A percentile compares a stretch with the other conserved stretches of the same genome.
phyloP scores from a whole-genome alignment of 306 rosid species.

The Mucuna pruriens region DNA sequence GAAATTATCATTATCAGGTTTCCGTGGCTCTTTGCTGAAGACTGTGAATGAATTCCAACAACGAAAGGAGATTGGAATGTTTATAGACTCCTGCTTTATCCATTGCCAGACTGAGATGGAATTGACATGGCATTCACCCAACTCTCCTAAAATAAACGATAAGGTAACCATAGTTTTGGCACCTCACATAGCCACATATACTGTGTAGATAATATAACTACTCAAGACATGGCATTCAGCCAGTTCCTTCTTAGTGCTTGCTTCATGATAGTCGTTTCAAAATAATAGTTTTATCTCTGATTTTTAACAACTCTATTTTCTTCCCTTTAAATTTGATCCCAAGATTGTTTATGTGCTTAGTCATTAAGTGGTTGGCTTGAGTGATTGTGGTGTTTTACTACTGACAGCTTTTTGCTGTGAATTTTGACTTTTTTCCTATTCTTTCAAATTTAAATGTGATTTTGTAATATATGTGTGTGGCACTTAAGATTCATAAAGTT shows the following conservation, averaged over 20 bases:
- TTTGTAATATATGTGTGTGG: constrained; percentile 1
- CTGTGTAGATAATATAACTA: constrained; percentile 2
- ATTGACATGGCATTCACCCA: constrained; percentile 85
- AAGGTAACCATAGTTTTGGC: constrained; percentile 52
- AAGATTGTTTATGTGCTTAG: constrained; percentile 7
- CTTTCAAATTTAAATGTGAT: constrained; percentile 12
- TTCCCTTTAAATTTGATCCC: constrained; percentile 14
- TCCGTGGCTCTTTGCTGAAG: constrained; percentile 76
- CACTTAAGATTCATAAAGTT: background rate
- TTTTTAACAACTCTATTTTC: background rate
- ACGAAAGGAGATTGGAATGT: constrained; percentile 68
- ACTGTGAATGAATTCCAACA: constrained; percentile 66
- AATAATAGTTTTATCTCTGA: constrained; percentile 17
- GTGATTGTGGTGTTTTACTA: constrained; percentile 1
- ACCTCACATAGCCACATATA: background rate
- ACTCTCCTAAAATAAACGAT: constrained; percentile 73
- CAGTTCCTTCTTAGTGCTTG: background rate
- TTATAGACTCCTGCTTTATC: constrained; percentile 81
- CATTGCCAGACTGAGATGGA: constrained; percentile 88
- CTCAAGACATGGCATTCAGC: background rate
- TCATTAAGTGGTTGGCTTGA: constrained; percentile 25
- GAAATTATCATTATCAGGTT: constrained; percentile 57
- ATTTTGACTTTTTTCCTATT: background rate
- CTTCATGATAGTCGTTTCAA: constrained; percentile 14
- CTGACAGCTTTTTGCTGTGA: background rate